Base-by-base conservation (phyloP, 2,329 filamentous ascomycete species). In the Thielaviopsis euricoi region DNA sequence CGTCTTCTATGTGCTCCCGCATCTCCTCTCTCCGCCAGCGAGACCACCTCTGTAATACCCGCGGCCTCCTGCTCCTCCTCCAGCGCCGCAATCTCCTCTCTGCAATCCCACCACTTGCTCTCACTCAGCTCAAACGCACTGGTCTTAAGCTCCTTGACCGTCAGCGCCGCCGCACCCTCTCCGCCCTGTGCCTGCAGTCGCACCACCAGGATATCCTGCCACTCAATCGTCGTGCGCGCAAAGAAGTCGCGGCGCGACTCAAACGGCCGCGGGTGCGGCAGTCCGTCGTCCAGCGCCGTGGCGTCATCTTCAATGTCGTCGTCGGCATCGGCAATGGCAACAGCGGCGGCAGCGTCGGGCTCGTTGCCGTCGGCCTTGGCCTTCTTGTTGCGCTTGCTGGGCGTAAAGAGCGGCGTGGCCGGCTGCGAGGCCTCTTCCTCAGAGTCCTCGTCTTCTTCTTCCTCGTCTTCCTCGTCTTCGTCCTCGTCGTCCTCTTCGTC, bases 21-120 rank as follows among this genome's bases (percentile, higher is more conserved):
- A 60, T 78, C 81, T 49, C 76, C 80, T 62, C 82, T 82, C 64
- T 95, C 89, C 54, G 85, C 83, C 66, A 97, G 74, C 66, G 85
- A 93, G 57, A 97, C 87, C 50, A 97, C 88, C 73, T 97, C 93
- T 17, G 89, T 87, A 69, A 97, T 96, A 10, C 93, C 90, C 37
- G 89, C 88, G 53, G 87, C 90, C 71, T 96, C 91, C 73, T 97
- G 89, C 73, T 96, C 91, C 71, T 96, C 91, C 71, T 98, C 93
- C 66, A 97, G 71, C 6, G 82, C 86, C 57, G 84, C 86, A 63
- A 98, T 87, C 72, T 97, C 91, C 73, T 98, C 93, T 65, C 93
- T 80, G 67, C 86, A 89, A 75, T 96, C 93, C 93, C 93, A 98
- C 93, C 93, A 98, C 70, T 95, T 95, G 72, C 90, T 87, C 71